These are phyloP conservation scores for Allantophomopsis lycopodina DNA, from an alignment of 2,329 filamentous ascomycete species.

Conservation along the genomic window DNA sequence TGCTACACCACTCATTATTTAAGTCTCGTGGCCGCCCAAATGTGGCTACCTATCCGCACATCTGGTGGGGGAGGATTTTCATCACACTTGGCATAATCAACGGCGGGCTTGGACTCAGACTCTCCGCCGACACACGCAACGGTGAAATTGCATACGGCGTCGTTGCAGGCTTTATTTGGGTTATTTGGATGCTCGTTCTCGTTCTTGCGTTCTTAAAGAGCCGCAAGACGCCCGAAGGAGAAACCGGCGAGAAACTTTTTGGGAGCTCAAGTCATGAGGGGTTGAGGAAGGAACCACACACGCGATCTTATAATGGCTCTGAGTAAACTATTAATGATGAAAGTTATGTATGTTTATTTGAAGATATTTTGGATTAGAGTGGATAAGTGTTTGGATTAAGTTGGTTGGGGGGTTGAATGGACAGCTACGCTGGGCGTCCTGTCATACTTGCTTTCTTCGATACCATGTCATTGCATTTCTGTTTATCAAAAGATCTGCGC, in stretches of 20 bases:
- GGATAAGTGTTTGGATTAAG: too few species aligned
- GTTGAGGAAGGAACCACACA: too few species aligned
- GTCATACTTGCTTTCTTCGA: too few species aligned
- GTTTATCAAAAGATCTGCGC: too few species aligned
- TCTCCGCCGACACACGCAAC: constrained; percentile 24
- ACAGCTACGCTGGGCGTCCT: too few species aligned
- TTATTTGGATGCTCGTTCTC: constrained; percentile 26
- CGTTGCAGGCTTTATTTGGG: constrained; percentile 34
- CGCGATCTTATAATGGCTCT: too few species aligned
- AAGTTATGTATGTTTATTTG: too few species aligned
- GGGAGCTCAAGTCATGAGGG: neutral
- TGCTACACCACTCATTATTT: constrained; percentile 41
- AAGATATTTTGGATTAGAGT: too few species aligned
- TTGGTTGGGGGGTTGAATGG: too few species aligned
- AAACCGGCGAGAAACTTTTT: neutral
- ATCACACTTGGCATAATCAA: constrained; percentile 48
- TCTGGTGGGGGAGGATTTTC: constrained; percentile 46
- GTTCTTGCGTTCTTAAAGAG: constrained; percentile 2
- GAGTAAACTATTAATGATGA: too few species aligned
- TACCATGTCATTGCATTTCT: too few species aligned
- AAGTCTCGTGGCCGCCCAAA: constrained; percentile 27
- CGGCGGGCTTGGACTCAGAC: constrained; percentile 43
- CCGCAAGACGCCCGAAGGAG: neutral
- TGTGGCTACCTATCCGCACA: constrained; percentile 36
- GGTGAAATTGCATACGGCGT: constrained; percentile 40